Base-by-base conservation (phyloP, 495 filamentous ascomycete species). In the Rhypophila decipiens region DNA sequence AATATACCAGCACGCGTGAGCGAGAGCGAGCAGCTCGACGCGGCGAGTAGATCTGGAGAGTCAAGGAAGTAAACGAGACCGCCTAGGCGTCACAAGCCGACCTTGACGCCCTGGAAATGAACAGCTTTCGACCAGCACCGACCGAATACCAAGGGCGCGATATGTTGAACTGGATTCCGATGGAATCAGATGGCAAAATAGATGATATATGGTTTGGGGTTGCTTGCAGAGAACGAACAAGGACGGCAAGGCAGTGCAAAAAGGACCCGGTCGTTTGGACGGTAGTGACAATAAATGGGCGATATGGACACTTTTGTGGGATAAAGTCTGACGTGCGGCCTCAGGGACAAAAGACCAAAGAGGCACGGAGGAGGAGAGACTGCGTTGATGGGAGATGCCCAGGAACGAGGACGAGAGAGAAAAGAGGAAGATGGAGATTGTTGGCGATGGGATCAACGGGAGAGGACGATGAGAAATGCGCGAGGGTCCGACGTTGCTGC, bases 401-500 rank as follows among this genome's bases (percentile, higher is more conserved):
- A 12, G 31, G 8, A 18, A 39, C 17, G 36, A 39, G 24, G 46
- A 33, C 19, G 23, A 23, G 18, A 24, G 34, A 44, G 46, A 33
- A 15, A 24, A 23, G 18, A 24, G 34, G 42, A 46, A 35, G 33
- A 31, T 31, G 27, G 27, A 13, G 27, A 31, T 31, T 24, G 48
- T 46, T 41, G 47, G 42, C 50, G 47, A 43, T 51, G 36, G 50
- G 45, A 19, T 51, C 27, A 45, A 42, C 42, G 44, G 44, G 22
- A 24, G 48, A 34, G 41, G 56, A 46, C 52, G 61, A 64, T 64
- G 61, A 64, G 61, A 64, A 62, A 64, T 64, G 61, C 56, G 48
- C 41, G 50, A 46, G 47, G 47, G 40, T 27, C 43, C 41, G 39
- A 57, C 56, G 56, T 51, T 64, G 61, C 61, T 64, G 61, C 61